phyloP scores from a whole-genome alignment of 345 rosid genomes.

The Kandelia obovata region DNA sequence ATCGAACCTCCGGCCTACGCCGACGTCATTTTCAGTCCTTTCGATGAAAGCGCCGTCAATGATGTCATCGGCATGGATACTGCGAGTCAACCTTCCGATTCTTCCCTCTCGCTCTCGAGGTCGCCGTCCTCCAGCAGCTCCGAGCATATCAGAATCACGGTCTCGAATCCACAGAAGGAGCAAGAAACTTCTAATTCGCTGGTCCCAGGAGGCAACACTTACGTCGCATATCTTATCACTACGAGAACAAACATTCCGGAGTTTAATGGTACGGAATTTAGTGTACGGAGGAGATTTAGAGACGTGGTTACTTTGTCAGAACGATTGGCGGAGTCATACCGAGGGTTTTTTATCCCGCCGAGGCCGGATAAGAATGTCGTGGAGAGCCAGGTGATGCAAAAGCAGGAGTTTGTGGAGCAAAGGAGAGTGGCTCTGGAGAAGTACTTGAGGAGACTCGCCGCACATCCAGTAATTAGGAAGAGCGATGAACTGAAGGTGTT shows the following conservation, averaged over 20 bases:
- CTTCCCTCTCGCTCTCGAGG: slow-evolving; percentile 42
- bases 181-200: slow-evolving; percentile 68
- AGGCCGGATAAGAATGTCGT: slow-evolving; percentile 93
- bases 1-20: slow-evolving; percentile 96
- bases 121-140: slow-evolving; percentile 55
- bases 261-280: slow-evolving; percentile 59
- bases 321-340: slow-evolving; percentile 71
- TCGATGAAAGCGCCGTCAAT: slow-evolving; percentile 48
- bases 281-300: slow-evolving; percentile 74
- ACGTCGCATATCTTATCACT: slow-evolving; percentile 67
- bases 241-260: slow-evolving; percentile 78
- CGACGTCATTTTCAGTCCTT: slow-evolving; percentile 79
- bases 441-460: slow-evolving; percentile 63
- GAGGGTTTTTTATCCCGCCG: slow-evolving; percentile 85
- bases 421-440: slow-evolving; percentile 85
- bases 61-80: slow-evolving; percentile 61
- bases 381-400: slow-evolving; percentile 96
- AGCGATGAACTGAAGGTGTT: slow-evolving; percentile 85
- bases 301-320: slow-evolving; percentile 82
- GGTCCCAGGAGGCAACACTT: slow-evolving; percentile 73
- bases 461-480: slow-evolving; percentile 67
- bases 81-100: slow-evolving; percentile 36
- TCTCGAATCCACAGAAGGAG: slow-evolving; percentile 83
- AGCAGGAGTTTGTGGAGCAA: slow-evolving; percentile 97
- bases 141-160: slow-evolving; percentile 69